These are phyloP conservation scores for Vigna unguiculata DNA, from an alignment of 306 rosid species.

Conservation along the genomic window DNA sequence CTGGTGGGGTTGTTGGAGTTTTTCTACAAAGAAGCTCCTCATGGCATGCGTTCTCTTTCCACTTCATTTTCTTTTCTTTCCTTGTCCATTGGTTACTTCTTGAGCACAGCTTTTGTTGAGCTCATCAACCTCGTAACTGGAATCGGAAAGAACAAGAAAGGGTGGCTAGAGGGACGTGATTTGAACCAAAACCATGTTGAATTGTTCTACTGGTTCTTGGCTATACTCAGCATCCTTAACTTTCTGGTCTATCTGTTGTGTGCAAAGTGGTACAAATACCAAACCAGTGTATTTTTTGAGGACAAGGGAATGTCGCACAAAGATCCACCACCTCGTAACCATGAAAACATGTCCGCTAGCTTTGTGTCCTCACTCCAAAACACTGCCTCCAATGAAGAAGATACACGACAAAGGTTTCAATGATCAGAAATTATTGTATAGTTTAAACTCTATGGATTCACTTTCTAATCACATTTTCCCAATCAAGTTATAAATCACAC, in stretches of 20 bases:
- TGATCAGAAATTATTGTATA: background rate
- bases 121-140: conserved; percentile 48
- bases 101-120: conserved; percentile 59
- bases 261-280: conserved; percentile 68
- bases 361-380: conserved; percentile 24
- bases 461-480: background rate
- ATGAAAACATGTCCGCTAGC: conserved; percentile 34
- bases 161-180: conserved; percentile 65
- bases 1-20: conserved; percentile 62
- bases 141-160: conserved; percentile 43
- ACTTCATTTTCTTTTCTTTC: conserved; percentile 64
- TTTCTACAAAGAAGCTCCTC: conserved; percentile 66
- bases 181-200: conserved; percentile 53
- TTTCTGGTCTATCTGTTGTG: conserved; percentile 51
- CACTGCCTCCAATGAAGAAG: conserved; percentile 17
- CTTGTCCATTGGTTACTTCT: conserved; percentile 58
- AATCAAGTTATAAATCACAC: background rate
- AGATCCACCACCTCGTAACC: background rate
- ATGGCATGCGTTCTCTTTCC: conserved; percentile 61
- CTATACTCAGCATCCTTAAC: conserved; percentile 58
- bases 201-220: conserved; percentile 59
- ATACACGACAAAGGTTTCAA: background rate
- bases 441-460: background rate
- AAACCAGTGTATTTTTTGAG: conserved; percentile 39
- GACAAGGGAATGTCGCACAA: conserved; percentile 34